Evolutionary conservation across 768 basidiomycete species (phyloP), one percentile per base, ranked within the genome.

Genomic region (Collybiopsis confluens): DNA sequence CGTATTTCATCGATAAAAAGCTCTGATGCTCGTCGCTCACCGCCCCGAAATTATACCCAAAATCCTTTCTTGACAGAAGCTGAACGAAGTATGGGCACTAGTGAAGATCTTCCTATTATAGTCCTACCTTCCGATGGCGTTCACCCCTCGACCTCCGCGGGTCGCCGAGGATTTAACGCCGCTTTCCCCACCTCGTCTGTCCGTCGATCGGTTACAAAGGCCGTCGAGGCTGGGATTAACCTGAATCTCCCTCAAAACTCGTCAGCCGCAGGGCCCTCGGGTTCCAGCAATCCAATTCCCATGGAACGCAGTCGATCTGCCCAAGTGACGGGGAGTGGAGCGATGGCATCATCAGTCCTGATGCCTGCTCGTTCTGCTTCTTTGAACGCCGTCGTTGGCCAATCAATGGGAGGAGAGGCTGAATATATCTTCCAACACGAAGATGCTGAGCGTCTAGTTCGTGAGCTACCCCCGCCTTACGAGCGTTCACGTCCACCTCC

Each of bases 381-480:
- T 27, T 53, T 54, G 16, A 43, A n/a, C 18, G 7, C 56, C 23
- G 21, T 38, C 26, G 20, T 30, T 15, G 13, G 41, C 11, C n/a
- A 23, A 44, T 28, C 50, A n/a, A 38, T 40, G 2, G 54, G 42
- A n/a, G 45, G 38, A 21, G 58, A 56, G 15, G 64, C 63, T 6
- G 72, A 72, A 41, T 65, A 73, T 57, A 64, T 74, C 40, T 67
- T 73, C 21, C 73, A 73, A 54, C 74, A 75, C 59, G 60, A 64
- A 28, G 73, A 75, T 51, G 72, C 68, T 13, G 64, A 62, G 24
- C 59, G 56, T 37, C 54, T 67, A 16, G 69, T 73, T n/a, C 70
- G 68, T 24, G 73, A 74, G 54, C 62, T 73, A 1, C 73, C 73
- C 8, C 73, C 74, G 24, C 73, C 74, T 3, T 74, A 75, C 9